Conservation (phyloP, 495 filamentous ascomycete species). For the Gamarada debralockiae region DNA sequence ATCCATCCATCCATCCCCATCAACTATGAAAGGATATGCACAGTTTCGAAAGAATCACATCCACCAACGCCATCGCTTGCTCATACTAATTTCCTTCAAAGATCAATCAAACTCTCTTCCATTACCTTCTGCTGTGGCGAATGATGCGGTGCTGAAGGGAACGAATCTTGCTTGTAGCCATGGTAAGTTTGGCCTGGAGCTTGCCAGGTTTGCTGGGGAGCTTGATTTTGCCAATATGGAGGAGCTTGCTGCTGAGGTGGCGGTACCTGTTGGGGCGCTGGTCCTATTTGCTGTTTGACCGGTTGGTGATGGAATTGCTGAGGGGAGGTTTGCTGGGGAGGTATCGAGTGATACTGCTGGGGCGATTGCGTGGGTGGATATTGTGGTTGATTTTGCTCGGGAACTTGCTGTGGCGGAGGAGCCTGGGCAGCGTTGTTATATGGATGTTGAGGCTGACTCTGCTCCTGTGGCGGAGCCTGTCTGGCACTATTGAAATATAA, state of each 20-base stretch:
- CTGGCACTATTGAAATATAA: constrained; percentile 42
- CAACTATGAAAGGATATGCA: neutral
- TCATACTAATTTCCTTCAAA: constrained; percentile 36
- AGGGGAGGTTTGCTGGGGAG: constrained; percentile 22
- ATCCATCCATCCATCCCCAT: neutral
- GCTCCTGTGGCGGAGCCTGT: constrained; percentile 12
- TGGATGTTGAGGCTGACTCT: constrained; percentile 21
- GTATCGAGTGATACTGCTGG: constrained; percentile 26
- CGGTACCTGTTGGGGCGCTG: constrained; percentile 13
- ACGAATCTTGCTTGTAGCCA: constrained; percentile 60
- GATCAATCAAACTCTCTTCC: constrained; percentile 92
- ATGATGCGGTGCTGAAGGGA: constrained; percentile 63
- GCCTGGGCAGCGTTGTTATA: constrained; percentile 1
- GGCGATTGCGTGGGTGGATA: constrained; percentile 25
- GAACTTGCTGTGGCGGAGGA: constrained; percentile 11
- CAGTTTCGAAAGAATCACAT: neutral
- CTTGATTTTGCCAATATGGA: constrained; percentile 28
- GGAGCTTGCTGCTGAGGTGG: constrained; percentile 7
- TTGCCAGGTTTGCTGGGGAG: constrained; percentile 44
- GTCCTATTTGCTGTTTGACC: constrained; percentile 8
- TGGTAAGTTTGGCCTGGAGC: constrained; percentile 38
- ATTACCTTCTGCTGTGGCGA: constrained; percentile 56
- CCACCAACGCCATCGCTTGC: constrained; percentile 15
- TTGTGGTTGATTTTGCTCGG: constrained; percentile 15
- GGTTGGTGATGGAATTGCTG: constrained; percentile 28